These are phyloP conservation scores for Cystobasidium onofrii DNA, from an alignment of 768 basidiomycete genomes.

Conservation along the genomic window DNA sequence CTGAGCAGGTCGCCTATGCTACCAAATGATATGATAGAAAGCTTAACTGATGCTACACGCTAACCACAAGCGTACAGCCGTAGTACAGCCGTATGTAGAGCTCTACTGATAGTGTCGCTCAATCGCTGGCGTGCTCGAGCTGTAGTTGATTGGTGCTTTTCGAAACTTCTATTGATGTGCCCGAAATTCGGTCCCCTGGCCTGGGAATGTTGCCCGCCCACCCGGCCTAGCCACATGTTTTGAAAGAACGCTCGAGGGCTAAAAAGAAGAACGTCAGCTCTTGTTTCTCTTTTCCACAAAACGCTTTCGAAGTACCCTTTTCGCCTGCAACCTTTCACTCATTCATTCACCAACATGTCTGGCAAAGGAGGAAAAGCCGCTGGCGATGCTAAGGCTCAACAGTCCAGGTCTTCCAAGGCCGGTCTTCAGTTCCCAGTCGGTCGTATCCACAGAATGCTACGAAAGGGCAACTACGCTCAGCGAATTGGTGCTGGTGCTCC, in stretches of 20 bases:
- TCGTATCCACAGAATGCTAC: constrained; percentile 69
- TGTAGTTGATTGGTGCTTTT: background rate
- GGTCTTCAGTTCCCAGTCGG: constrained; percentile 64
- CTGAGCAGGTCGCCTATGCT: too few relatives aligned
- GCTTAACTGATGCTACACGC: too few relatives aligned
- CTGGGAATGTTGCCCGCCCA: background rate
- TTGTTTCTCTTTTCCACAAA: constrained; percentile 45
- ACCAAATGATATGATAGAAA: too few relatives aligned
- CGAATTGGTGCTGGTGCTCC: constrained; percentile 85
- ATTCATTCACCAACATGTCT: constrained; percentile 10
- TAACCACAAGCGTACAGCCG: too few relatives aligned
- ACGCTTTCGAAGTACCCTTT: constrained; percentile 37
- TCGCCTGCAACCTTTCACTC: constrained; percentile 28
- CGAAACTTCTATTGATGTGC: background rate
- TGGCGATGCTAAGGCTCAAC: constrained; percentile 37
- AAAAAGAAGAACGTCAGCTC: background rate
- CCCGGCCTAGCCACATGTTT: background rate
- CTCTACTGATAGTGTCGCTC: too few relatives aligned
- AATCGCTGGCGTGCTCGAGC: background rate
- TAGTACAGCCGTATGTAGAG: too few relatives aligned
- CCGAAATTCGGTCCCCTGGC: background rate
- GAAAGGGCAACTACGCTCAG: constrained; percentile 74
- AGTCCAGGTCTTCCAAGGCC: constrained; percentile 60
- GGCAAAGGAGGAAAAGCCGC: constrained; percentile 33
- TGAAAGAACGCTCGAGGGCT: background rate